These are phyloP conservation scores for Venturia aucupariae DNA, from an alignment of 2,329 filamentous ascomycete genomes.

Conservation along the genomic window DNA sequence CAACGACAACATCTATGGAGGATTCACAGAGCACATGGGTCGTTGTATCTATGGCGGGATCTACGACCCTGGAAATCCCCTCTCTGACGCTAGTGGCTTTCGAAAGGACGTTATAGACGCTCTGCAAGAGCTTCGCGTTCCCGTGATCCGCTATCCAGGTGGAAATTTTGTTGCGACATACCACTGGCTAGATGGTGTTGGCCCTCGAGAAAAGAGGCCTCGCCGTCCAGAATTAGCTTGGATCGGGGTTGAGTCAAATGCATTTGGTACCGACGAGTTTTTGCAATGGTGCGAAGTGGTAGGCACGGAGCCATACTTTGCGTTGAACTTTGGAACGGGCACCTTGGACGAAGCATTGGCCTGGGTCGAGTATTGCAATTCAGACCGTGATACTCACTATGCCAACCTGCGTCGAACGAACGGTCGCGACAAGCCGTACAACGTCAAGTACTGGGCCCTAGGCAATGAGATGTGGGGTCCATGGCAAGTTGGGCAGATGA, in stretches of 20 bases:
- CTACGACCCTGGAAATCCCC: constrained; percentile 64
- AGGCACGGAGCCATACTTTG: constrained; percentile 68
- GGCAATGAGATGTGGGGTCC: constrained; percentile 62
- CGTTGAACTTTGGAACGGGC: constrained; percentile 67
- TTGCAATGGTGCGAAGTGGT: constrained; percentile 69
- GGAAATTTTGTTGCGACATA: constrained; percentile 82
- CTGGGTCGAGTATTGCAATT: constrained; percentile 85
- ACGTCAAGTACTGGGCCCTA: constrained; percentile 30
- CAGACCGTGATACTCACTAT: constrained; percentile 66
- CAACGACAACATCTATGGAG: constrained; percentile 72
- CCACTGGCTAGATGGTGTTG: constrained; percentile 76
- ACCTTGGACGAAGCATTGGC: constrained; percentile 52
- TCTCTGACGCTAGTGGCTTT: constrained; percentile 68
- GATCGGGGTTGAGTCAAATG: constrained; percentile 66
- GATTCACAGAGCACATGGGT: constrained; percentile 84
- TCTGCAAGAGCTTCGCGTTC: constrained; percentile 63
- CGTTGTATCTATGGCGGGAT: constrained; percentile 82
- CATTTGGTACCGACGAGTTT: constrained; percentile 81
- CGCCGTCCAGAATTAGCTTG: constrained; percentile 64
- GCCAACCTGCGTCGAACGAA: constrained; percentile 70
- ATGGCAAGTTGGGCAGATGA: constrained; percentile 60
- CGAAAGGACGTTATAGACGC: constrained; percentile 69
- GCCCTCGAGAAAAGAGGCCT: constrained; percentile 61
- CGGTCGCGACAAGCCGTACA: constrained; percentile 67
- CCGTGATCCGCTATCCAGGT: constrained; percentile 71